Evolutionary conservation across 805 yeast genomes (phyloP).

Genomic region (Candida ovalis): DNA sequence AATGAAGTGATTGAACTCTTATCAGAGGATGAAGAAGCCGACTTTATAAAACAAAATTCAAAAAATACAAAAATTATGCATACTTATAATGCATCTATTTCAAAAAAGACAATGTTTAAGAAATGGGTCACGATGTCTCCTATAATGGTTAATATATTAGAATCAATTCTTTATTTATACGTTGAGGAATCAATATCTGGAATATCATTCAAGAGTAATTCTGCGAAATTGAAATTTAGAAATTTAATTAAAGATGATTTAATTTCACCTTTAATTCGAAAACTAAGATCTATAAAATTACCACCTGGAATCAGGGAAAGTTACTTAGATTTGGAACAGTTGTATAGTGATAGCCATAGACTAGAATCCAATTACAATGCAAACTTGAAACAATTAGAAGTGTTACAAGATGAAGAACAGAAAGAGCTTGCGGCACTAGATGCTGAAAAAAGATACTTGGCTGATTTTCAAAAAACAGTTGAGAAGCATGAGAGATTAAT

Average conservation of each 20-base stretch:
- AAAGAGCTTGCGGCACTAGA: slow-evolving; percentile 18
- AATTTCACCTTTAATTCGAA: slow-evolving; percentile 19
- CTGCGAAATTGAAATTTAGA: slow-evolving; percentile 17
- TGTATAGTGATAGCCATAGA: slow-evolving; percentile 19
- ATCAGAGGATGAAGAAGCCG: slow-evolving; percentile 7
- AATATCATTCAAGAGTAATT: slow-evolving; percentile 11
- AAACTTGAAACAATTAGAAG: slow-evolving; percentile 26
- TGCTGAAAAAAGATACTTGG: slow-evolving; percentile 19
- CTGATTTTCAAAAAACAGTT: slow-evolving; percentile 15
- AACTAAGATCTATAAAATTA: slow-evolving; percentile 19
- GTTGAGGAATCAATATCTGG: slow-evolving; percentile 18
- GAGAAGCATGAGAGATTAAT: slow-evolving; percentile 12
- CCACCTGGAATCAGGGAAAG: slow-evolving; percentile 24
- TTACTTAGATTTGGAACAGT: slow-evolving; percentile 24
- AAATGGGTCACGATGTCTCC: slow-evolving; percentile 21
- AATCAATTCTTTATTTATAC: slow-evolving; percentile 16
- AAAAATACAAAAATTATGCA: slow-evolving; percentile 6
- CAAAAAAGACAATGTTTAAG: slow-evolving; percentile 13
- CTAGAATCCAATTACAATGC: slow-evolving; percentile 24
- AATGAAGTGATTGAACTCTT: slow-evolving; percentile 1
- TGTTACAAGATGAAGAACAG: slow-evolving; percentile 18
- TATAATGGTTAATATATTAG: slow-evolving; percentile 8
- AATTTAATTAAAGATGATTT: slow-evolving; percentile 17
- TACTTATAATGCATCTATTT: slow-evolving; percentile 10
- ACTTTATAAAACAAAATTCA: slow-evolving; percentile 4